A percentile compares a stretch with the other conserved stretches of the same genome.
Conservation (phyloP, 495 filamentous ascomycete species). For the Pseudotulostoma volvatum region DNA sequence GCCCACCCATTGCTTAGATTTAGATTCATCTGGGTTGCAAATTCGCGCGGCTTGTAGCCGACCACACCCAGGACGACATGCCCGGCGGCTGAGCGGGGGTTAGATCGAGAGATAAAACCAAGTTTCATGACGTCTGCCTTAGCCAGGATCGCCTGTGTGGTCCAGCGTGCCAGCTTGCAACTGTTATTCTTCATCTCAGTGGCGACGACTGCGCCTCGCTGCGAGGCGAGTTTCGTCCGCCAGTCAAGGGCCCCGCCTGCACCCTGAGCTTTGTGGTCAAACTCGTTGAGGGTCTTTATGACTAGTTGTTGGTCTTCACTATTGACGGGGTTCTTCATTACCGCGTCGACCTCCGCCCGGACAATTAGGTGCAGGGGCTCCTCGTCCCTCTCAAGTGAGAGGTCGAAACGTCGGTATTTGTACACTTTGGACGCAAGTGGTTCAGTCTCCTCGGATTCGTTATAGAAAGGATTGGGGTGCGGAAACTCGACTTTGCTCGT, state of each 20-base stretch:
- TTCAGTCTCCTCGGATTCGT: conserved; percentile 77
- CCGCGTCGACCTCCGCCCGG: conserved; percentile 88
- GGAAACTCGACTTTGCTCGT: conserved; percentile 61
- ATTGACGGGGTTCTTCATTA: conserved; percentile 79
- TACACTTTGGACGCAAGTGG: conserved; percentile 89
- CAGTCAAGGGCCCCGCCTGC: conserved; percentile 89
- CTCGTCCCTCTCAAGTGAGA: conserved; percentile 79
- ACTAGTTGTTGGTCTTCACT: conserved; percentile 80
- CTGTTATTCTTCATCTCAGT: conserved; percentile 99
- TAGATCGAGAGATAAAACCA: conserved; percentile 90
- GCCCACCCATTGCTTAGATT: conserved; percentile 96
- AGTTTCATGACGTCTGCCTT: conserved; percentile 96
- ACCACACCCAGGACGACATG: conserved; percentile 93
- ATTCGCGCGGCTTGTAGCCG: conserved; percentile 92
- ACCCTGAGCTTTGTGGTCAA: conserved; percentile 92
- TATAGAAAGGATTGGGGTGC: conserved; percentile 95
- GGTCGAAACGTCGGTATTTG: conserved; percentile 93
- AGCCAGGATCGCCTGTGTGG: conserved; percentile 84
- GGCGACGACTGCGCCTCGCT: conserved; percentile 89
- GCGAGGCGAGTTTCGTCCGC: conserved; percentile 79
- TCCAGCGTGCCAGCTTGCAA: conserved; percentile 95
- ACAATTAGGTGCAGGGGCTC: conserved; percentile 84
- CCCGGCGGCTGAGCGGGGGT: conserved; percentile 72
- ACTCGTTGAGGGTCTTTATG: conserved; percentile 96
- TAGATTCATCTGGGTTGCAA: conserved; percentile 94